phyloP scores from a whole-genome alignment of 2,329 filamentous ascomycete genomes.

The Aspergillus sp. region DNA sequence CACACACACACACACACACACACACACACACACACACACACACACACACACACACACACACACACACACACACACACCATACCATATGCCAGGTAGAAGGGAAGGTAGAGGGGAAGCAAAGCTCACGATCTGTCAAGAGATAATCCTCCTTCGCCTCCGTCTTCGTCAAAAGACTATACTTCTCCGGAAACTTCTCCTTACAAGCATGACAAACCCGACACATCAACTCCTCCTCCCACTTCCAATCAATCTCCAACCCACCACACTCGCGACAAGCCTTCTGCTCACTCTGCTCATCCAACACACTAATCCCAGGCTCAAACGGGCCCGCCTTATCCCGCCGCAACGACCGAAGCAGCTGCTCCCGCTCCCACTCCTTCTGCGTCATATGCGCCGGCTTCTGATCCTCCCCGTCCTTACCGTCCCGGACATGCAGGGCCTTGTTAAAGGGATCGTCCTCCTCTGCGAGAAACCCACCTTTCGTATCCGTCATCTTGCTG shows the following conservation, averaged over 20 bases:
- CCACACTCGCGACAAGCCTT: slow-evolving; percentile 83
- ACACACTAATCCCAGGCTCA: slow-evolving; percentile 80
- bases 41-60: too few species aligned
- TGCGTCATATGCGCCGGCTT: slow-evolving; percentile 86
- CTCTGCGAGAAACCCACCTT: slow-evolving; percentile 87
- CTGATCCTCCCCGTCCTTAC: slow-evolving; percentile 51
- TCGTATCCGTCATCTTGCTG: slow-evolving; percentile 96
- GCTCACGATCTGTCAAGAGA: slow-evolving; percentile 82
- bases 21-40: too few species aligned
- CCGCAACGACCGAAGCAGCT: slow-evolving; percentile 70
- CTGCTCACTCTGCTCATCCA: slow-evolving; percentile 62
- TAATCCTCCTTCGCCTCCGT: slow-evolving; percentile 96
- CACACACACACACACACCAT: too few species aligned
- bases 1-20: too few species aligned
- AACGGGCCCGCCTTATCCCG: slow-evolving; percentile 77
- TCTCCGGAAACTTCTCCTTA: slow-evolving; percentile 87
- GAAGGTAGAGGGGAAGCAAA: neutral
- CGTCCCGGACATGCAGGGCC: slow-evolving; percentile 60
- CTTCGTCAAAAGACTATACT: slow-evolving; percentile 93
- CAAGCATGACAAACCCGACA: slow-evolving; percentile 75
- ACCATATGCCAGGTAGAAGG: too few species aligned
- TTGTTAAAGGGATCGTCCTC: slow-evolving; percentile 91
- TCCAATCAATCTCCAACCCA: slow-evolving; percentile 86
- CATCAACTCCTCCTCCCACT: slow-evolving; percentile 84
- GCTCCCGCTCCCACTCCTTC: slow-evolving; percentile 85